Base-by-base conservation (phyloP, 1,284 basidiomycete genomes). In the Ganoderma resinaceum region DNA sequence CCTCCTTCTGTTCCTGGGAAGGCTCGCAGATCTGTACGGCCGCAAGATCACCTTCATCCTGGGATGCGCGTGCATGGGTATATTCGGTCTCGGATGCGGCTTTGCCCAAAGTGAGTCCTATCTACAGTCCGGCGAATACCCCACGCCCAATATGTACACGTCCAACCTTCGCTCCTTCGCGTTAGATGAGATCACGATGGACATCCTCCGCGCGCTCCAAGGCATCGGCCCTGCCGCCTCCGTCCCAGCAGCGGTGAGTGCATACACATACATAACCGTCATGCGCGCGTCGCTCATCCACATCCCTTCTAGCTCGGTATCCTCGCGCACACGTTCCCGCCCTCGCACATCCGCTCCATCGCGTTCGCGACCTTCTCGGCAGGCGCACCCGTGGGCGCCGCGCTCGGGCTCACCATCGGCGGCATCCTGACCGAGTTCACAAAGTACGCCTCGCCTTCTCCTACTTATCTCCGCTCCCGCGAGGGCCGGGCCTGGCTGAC, bases 351-450 rank as follows among this genome's bases (percentile, higher is more conserved):
- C 1, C 86, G 95, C 6, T 89, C 91, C 0, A 80, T 88, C 0
- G 94, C 93, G 0, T 95, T 95, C 72, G 88, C 94, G 0, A 89
- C 90, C 0, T 95, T 95, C 70, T 84, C 89, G 4, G 87, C 94
- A 0, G 95, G 95, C 20, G 94, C 93, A 4, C 94, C 95, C 0
- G 78, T 96, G 0, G 95, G 94, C 0, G 90, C 85, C 0, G 90
- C 88, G 0, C 79, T 95, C 8, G 94, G 94, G 0, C 83, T 85
- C 8, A 79, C 89, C 0, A 74, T 92, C 4, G 94, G 94, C 12
- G 94, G 93, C 38, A 80, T 92, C 2, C 81, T 96, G 26, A 91
- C 89, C 0, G 86, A 94, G 73, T 85, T 89, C 37, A 87, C 91
- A 0, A 75, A 77, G 86, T 87, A 71, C 46, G 74, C 65, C 37